Conservation (phyloP, 768 basidiomycete species). For the Suillus bovinus region DNA sequence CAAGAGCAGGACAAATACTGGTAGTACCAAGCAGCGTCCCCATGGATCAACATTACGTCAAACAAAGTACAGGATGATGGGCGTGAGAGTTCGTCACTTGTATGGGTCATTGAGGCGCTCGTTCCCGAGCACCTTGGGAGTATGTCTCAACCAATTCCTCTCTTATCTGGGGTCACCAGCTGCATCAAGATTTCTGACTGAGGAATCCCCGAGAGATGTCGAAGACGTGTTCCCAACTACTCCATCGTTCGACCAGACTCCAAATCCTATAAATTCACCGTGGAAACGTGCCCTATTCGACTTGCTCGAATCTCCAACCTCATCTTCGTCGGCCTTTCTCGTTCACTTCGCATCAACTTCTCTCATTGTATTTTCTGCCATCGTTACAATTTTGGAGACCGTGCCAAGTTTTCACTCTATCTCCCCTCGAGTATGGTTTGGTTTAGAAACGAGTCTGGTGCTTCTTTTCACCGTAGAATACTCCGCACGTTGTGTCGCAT, state of each 20-base stretch:
- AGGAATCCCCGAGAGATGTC: slow-evolving; percentile 42
- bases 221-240: slow-evolving; percentile 42
- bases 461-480: slow-evolving; percentile 88
- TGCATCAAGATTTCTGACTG: slow-evolving; percentile 42
- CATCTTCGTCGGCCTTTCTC: slow-evolving; percentile 73
- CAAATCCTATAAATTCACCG: slow-evolving; percentile 29
- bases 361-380: slow-evolving; percentile 71
- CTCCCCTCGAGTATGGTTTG: slow-evolving; percentile 77
- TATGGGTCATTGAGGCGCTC: neutral
- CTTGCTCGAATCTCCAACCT: slow-evolving; percentile 79
- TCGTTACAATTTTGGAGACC: slow-evolving; percentile 79
- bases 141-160: slow-evolving; percentile 35
- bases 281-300: slow-evolving; percentile 70
- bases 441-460: slow-evolving; percentile 82
- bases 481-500: slow-evolving; percentile 68
- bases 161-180: slow-evolving; percentile 28
- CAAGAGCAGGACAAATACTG: too few species aligned
- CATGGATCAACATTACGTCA: too few species aligned
- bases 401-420: slow-evolving; percentile 75
- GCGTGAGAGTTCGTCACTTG: neutral
- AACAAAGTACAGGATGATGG: too few species aligned
- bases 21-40: too few species aligned
- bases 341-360: slow-evolving; percentile 70
- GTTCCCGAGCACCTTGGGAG: neutral
- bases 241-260: slow-evolving; percentile 34